Evolutionary conservation across 129 eudicot genomes (phyloP).

Genomic region (Flaveria brownii): DNA sequence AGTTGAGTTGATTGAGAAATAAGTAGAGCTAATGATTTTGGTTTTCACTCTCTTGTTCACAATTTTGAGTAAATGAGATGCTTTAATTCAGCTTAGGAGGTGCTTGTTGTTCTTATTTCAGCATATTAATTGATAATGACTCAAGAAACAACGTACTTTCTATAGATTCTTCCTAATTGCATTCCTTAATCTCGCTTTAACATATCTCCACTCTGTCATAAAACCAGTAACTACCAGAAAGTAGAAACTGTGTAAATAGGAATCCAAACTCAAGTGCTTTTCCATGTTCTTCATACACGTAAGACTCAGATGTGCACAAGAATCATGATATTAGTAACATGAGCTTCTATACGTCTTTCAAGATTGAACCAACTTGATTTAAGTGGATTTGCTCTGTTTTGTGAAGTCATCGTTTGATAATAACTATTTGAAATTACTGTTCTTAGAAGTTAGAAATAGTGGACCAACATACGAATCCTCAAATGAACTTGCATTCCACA

Average conservation of each 20-base stretch:
- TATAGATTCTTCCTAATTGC: not conserved
- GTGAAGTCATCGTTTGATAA: not conserved
- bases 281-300: not conserved
- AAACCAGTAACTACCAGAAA: not conserved
- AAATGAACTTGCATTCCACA: not conserved
- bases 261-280: not conserved
- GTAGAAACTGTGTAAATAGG: not conserved
- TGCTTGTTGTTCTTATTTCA: not conserved
- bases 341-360: not conserved
- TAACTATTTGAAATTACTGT: not conserved
- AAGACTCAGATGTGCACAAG: not conserved
- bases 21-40: slow-evolving; percentile 4
- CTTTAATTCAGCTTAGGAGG: not conserved
- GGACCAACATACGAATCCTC: no score
- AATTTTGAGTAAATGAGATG: slow-evolving; percentile 20
- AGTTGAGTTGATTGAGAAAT: slow-evolving; percentile 13
- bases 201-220: not conserved
- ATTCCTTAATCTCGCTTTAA: not conserved
- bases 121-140: not conserved
- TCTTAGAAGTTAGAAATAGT: not conserved
- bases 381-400: not conserved
- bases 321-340: not conserved
- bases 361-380: not conserved
- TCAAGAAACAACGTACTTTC: not conserved
- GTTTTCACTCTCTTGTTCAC: slow-evolving; percentile 8